These are phyloP conservation scores for Tetrapisispora fleetii DNA, from an alignment of 805 yeast species.

Conservation along the genomic window DNA sequence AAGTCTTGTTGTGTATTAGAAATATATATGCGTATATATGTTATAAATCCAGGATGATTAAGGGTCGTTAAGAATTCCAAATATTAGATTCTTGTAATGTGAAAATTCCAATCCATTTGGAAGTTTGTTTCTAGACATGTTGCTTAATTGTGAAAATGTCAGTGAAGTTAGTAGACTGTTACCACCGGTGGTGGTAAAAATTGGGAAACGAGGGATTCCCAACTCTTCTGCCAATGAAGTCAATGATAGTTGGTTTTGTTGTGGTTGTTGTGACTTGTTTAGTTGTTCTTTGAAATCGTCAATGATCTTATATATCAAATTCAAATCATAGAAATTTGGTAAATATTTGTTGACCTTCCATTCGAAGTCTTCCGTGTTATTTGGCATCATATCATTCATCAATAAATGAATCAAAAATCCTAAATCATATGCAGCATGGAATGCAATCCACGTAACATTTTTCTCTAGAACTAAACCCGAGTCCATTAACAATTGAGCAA, in stretches of 20 bases:
- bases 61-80: conserved; percentile 34
- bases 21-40: too few relatives aligned
- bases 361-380: conserved; percentile 66
- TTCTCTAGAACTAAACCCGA: conserved; percentile 72
- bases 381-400: conserved; percentile 69
- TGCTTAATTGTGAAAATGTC: conserved; percentile 50
- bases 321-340: conserved; percentile 78
- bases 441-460: conserved; percentile 75
- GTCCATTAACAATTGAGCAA: conserved; percentile 76
- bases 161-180: conserved; percentile 53
- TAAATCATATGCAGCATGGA: conserved; percentile 89
- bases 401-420: conserved; percentile 78
- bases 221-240: conserved; percentile 64
- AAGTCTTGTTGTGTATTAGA: too few relatives aligned
- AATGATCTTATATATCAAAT: conserved; percentile 36
- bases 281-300: conserved; percentile 21
- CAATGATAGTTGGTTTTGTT: conserved; percentile 24
- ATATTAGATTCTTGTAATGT: conserved; percentile 40
- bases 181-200: conserved; percentile 52
- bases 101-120: conserved; percentile 29
- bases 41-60: too few relatives aligned
- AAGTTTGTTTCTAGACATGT: conserved; percentile 26
- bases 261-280: conserved; percentile 11
- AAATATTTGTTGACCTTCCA: conserved; percentile 62
- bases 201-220: conserved; percentile 49